Evolutionary conservation across 306 rosid genomes (phyloP).

Genomic region (Castanea mollissima): DNA sequence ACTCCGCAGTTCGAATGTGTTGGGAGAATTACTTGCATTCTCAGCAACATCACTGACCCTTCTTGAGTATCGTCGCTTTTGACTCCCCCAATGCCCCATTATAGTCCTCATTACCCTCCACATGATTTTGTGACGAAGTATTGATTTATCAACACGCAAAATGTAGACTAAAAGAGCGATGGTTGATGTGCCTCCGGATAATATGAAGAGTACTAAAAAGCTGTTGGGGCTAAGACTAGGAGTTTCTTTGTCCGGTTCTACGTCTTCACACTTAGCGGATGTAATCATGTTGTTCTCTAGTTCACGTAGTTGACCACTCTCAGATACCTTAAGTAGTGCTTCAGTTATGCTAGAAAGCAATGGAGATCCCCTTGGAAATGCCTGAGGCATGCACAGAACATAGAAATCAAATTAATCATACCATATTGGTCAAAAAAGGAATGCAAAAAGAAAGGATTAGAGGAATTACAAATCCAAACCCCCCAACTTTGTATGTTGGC

Average conservation of each 20-base stretch:
- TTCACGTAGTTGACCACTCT: conserved; percentile 24
- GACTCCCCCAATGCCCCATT: conserved; percentile 23
- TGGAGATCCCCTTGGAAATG: conserved; percentile 40
- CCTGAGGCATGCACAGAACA: conserved; percentile 23
- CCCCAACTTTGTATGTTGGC: conserved; percentile 44
- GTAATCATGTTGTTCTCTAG: conserved; percentile 41
- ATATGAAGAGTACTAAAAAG: conserved; percentile 34
- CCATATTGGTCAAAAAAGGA: no score
- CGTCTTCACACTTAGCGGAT: conserved; percentile 27
- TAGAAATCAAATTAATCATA: no score
- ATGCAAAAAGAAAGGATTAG: not conserved
- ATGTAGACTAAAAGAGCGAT: conserved; percentile 34
- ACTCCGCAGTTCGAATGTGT: no score
- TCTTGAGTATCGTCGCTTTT: conserved; percentile 23
- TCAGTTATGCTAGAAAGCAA: conserved; percentile 25
- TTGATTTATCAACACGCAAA: not conserved
- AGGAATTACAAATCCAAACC: conserved; percentile 39
- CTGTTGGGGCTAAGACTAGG: conserved; percentile 41
- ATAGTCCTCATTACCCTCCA: conserved; percentile 19
- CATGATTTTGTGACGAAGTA: conserved; percentile 4
- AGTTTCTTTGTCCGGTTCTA: conserved; percentile 4
- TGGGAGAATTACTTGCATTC: conserved; percentile 2
- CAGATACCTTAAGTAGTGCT: conserved; percentile 37
- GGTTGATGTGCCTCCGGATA: conserved; percentile 47
- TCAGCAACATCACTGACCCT: conserved; percentile 20